A percentile compares a stretch with the other conserved stretches of the same genome.
Conservation (phyloP, 257 asterid species). For the Cruciata laevipes region DNA sequence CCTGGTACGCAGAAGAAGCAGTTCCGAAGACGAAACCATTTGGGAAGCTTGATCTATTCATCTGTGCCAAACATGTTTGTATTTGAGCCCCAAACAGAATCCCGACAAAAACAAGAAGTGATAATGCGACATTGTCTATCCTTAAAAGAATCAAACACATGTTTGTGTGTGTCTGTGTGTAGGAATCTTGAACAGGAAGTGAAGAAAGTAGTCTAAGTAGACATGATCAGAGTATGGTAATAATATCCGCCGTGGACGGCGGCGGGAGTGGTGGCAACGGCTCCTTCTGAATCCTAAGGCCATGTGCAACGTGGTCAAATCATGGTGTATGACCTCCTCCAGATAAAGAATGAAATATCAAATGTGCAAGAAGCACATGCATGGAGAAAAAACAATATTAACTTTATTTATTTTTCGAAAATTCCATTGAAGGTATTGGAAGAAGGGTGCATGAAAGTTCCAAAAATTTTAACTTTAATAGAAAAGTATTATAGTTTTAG, state of each 20-base stretch:
- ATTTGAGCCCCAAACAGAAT: conserved; percentile 18
- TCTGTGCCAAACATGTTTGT: conserved; percentile 28
- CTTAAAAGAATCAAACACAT: conserved; percentile 16
- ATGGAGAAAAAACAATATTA: no score
- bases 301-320: no score
- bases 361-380: no score
- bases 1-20: conserved; percentile 91
- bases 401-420: no score
- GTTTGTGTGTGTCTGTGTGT: neutral
- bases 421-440: no score
- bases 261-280: neutral
- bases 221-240: neutral
- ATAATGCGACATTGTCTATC: conserved; percentile 8
- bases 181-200: no score
- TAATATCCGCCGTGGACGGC: neutral
- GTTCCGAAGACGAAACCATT: conserved; percentile 82
- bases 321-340: no score
- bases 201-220: neutral
- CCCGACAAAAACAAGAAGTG: conserved; percentile 20
- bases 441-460: no score
- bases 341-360: no score
- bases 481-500: no score
- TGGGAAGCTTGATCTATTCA: conserved; percentile 61
- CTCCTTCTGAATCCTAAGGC: no score
- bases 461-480: no score